Conservation (phyloP, 2,329 filamentous ascomycete genomes). For the Calonectria hawksworthii region DNA sequence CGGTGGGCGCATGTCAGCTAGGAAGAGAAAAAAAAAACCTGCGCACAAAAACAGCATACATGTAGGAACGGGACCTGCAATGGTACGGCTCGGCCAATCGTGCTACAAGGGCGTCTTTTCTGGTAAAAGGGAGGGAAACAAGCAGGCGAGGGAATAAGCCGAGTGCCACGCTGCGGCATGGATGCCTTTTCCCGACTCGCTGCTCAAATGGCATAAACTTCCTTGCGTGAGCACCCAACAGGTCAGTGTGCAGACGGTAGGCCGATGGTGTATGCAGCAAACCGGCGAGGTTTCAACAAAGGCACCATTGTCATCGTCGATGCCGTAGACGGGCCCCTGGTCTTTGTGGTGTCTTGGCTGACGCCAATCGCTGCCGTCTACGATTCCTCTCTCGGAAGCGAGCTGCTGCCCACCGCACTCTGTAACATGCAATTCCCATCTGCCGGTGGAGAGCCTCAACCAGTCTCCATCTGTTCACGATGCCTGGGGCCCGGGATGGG, state of each 20-base stretch:
- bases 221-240: neutral
- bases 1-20: neutral
- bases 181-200: neutral
- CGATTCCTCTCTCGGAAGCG: constrained; percentile 6
- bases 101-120: neutral
- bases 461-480: constrained; percentile 3
- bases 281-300: neutral
- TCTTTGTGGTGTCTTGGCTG: constrained; percentile 13
- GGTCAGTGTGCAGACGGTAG: neutral
- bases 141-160: neutral
- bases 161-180: constrained; percentile 2
- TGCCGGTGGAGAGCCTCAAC: constrained; percentile 22
- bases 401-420: constrained; percentile 19
- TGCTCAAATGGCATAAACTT: neutral
- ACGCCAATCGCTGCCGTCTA: constrained; percentile 9
- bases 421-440: constrained; percentile 24
- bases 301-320: neutral
- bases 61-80: constrained; percentile 12
- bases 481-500: neutral
- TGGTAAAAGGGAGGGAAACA: neutral
- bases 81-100: neutral
- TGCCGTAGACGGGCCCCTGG: constrained; percentile 3
- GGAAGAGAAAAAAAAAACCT: too few relatives aligned
- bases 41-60: neutral
- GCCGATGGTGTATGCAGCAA: constrained; percentile 1